Conservation (phyloP, 31 red algal species). For the Asparagopsis taxiformis region DNA sequence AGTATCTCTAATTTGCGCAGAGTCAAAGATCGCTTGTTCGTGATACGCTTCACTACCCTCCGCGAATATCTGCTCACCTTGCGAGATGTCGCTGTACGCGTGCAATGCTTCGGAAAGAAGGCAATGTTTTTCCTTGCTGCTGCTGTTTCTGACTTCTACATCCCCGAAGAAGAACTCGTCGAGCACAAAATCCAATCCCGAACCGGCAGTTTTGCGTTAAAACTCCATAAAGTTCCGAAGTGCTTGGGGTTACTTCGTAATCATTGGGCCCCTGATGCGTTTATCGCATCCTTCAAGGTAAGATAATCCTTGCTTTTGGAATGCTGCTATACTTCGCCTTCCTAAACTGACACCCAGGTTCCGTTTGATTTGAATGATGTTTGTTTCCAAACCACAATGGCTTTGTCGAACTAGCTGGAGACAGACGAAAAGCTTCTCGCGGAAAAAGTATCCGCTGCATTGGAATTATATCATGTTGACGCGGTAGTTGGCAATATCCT, state of each 20-base stretch:
- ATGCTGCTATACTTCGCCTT: background rate
- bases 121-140: constrained; percentile 84
- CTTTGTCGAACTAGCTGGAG: constrained; percentile 50
- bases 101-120: constrained; percentile 9
- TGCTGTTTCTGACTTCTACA: constrained; percentile 93
- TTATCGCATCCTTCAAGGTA: constrained; percentile 92
- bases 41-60: constrained; percentile 65
- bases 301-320: constrained; percentile 2
- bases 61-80: constrained; percentile 71
- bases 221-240: constrained; percentile 75
- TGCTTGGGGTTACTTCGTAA: constrained; percentile 56
- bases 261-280: constrained; percentile 81
- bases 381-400: background rate
- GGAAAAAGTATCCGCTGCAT: constrained; percentile 33
- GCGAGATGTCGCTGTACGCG: constrained; percentile 31
- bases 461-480: constrained; percentile 61
- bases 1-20: constrained; percentile 1
- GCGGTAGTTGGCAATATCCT: constrained; percentile 87
- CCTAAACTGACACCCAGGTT: background rate
- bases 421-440: constrained; percentile 59
- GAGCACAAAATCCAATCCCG: constrained; percentile 78
- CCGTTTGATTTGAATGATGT: background rate
- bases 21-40: constrained; percentile 40
- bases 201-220: constrained; percentile 25
- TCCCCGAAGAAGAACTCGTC: constrained; percentile 46